A percentile compares a stretch with the other conserved stretches of the same genome.
Conservation (phyloP, 805 yeast genomes). For the Metschnikowia santaceciliae region DNA sequence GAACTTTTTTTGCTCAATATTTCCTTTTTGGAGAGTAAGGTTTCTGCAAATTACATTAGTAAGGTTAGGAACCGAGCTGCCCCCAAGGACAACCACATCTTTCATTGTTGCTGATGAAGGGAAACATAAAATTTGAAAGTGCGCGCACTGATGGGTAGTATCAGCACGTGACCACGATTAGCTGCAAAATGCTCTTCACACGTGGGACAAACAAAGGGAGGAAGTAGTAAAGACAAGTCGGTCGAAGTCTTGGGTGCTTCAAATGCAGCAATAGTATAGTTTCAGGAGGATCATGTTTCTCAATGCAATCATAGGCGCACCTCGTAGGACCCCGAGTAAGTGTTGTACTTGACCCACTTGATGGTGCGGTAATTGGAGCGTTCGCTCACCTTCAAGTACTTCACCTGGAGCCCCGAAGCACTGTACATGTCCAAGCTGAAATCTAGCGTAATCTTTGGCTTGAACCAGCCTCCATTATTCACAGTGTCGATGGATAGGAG, state of each 20-base stretch:
- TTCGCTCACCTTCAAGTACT: slow-evolving; percentile 64
- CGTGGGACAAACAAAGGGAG: background rate
- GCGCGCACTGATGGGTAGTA: background rate
- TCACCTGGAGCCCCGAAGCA: slow-evolving; percentile 70
- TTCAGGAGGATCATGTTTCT: too few relatives aligned
- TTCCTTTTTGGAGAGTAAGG: slow-evolving; percentile 69
- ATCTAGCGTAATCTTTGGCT: slow-evolving; percentile 70
- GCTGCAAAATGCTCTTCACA: slow-evolving; percentile 1
- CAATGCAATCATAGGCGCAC: slow-evolving; percentile 39
- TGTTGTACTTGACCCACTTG: slow-evolving; percentile 82
- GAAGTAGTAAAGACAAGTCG: too few relatives aligned
- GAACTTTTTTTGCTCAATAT: slow-evolving; percentile 56
- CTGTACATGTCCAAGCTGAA: slow-evolving; percentile 74
- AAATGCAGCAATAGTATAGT: too few relatives aligned
- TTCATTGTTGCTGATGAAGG: slow-evolving; percentile 46
- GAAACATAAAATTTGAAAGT: background rate
- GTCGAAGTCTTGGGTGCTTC: too few relatives aligned
- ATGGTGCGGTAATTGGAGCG: slow-evolving; percentile 60
- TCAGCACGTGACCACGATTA: background rate
- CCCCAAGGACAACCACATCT: slow-evolving; percentile 85
- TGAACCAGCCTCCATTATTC: slow-evolving; percentile 46
- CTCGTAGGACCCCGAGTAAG: slow-evolving; percentile 79
- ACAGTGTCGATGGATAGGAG: slow-evolving; percentile 49
- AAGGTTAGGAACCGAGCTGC: slow-evolving; percentile 81
- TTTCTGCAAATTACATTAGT: slow-evolving; percentile 72